A percentile compares a stretch with the other conserved stretches of the same genome.
Conservation (phyloP, 2,329 filamentous ascomycete genomes). For the Botrytis tulipae region DNA sequence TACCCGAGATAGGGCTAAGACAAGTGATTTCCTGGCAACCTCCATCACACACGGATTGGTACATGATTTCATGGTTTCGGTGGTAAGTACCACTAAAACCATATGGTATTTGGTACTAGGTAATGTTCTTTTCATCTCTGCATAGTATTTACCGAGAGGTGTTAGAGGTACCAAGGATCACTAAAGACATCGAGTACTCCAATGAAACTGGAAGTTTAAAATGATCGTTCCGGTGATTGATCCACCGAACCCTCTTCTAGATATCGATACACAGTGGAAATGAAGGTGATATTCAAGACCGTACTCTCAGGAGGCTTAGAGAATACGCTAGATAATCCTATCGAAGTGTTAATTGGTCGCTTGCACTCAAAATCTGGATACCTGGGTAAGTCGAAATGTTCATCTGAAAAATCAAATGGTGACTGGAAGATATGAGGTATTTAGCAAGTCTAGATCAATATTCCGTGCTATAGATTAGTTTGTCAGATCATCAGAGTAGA, state of each 20-base stretch:
- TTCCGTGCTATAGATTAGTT: neutral
- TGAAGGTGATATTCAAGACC: neutral
- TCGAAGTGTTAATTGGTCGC: neutral
- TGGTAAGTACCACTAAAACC: constrained; percentile 1
- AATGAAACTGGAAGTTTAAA: neutral
- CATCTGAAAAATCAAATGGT: neutral
- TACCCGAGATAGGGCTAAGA: neutral
- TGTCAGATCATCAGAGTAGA: neutral
- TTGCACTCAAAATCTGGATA: neutral
- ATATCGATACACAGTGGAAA: neutral
- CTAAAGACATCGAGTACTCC: neutral
- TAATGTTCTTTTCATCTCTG: neutral
- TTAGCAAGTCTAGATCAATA: neutral
- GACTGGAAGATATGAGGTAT: neutral
- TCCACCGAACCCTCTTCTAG: neutral
- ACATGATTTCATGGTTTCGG: neutral
- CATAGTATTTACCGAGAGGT: neutral
- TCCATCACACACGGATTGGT: neutral
- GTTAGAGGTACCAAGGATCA: neutral
- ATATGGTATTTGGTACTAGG: neutral
- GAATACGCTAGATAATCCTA: neutral
- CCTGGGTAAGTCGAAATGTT: neutral
- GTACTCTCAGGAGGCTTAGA: neutral
- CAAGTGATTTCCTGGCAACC: neutral
- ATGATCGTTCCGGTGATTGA: neutral